Evolutionary conservation across 306 rosid species (phyloP), one percentile per base, ranked within the genome.

Genomic region (Abrus pulchellus): DNA sequence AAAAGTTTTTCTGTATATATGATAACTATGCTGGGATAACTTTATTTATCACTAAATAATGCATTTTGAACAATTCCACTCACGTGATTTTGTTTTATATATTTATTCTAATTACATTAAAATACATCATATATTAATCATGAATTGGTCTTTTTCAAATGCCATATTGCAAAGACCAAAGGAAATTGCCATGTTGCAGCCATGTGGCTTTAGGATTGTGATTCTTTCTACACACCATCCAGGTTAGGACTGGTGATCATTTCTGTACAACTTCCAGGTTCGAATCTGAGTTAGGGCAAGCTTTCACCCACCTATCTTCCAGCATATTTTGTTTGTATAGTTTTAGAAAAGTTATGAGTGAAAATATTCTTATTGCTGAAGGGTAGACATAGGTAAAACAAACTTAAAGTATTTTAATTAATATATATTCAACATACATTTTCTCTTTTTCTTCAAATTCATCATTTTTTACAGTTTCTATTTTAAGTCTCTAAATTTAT

Each of bases 51-150:
- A 44, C 20, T 44, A 43, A 20, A 20, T 20, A 20, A 3, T 60
- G 59, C 49, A 43, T 13, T 60, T 75, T 60, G 60, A 75, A 75
- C 79, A 60, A 75, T 60, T 60, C 70, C 48, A 59, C 47, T 32
- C 79, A 60, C 79, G 56, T 74, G 68, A 1, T 30, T 73, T 56
- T 8, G 1, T 61, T 13, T 62, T 74, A 57, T 68, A 5, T 68
- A n/a, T 5, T 43, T 74, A 5, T 47, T 64, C 27, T 38, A 75
- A 60, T 57, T 13, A 76, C 9, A 50, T 32, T 56, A 5, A n/a
- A 14, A 53, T 55, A 44, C 38, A 68, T 78, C 49, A 53, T 30
- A 9, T 27, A 20, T 20, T 20, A 49, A 50, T 20, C 32, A 77
- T 9, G 33, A 41, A 66, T 9, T 41, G 40, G 48, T 34, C 12